These are phyloP conservation scores for Stephania japonica DNA, from an alignment of 164 flowering plant genomes.

Conservation along the genomic window DNA sequence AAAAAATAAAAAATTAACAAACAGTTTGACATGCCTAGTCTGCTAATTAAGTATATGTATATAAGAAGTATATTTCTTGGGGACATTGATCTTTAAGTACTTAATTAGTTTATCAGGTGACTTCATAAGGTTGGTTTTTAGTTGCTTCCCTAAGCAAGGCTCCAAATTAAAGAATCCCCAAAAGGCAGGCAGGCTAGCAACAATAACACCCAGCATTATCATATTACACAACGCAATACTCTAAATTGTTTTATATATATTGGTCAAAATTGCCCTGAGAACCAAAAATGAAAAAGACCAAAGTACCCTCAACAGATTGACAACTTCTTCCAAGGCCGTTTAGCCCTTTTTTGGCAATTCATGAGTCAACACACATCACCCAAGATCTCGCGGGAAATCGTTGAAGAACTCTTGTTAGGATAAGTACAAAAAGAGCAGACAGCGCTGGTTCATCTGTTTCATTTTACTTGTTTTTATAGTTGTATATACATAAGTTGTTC, in stretches of 20 bases:
- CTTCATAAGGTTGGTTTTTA: background rate
- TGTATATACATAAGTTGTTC: background rate
- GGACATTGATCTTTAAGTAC: background rate
- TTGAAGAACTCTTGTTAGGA: background rate
- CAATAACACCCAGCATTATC: background rate
- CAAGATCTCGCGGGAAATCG: slow-evolving; percentile 11
- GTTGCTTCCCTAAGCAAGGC: background rate
- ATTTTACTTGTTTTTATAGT: background rate
- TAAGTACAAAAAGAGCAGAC: background rate
- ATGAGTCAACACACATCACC: background rate
- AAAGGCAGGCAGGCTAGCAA: background rate
- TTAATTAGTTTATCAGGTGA: background rate
- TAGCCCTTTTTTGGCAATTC: background rate
- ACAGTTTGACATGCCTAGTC: background rate
- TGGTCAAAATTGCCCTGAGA: background rate
- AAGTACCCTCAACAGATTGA: background rate
- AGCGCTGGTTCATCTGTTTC: background rate
- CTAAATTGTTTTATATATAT: no score
- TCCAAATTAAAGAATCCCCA: background rate
- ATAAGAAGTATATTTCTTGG: no score
- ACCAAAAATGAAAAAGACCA: background rate
- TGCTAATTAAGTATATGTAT: no score
- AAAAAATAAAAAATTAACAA: background rate
- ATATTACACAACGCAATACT: no score
- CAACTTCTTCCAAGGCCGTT: background rate